Percentiles rank a stretch among this genome's conserved stretches.
Evolutionary conservation across 495 filamentous ascomycete species (phyloP).

Genomic region (Filosporella fistucella): DNA sequence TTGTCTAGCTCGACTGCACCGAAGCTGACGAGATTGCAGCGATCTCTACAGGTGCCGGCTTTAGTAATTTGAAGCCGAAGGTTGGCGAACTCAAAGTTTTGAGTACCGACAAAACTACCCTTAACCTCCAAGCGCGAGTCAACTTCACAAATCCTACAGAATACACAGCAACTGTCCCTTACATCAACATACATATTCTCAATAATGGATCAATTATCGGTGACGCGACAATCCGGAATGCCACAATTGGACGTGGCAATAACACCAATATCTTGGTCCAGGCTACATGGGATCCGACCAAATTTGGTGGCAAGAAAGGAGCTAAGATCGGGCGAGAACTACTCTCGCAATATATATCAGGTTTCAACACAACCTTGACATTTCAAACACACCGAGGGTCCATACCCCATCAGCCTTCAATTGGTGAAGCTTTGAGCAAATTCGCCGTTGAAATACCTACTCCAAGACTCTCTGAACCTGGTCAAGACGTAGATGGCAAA

Average conservation of each 20-base stretch:
- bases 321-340: conserved; percentile 61
- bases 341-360: conserved; percentile 82
- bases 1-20: conserved; percentile 15
- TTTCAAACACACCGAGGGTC: conserved; percentile 62
- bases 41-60: conserved; percentile 30
- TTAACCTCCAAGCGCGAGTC: conserved; percentile 62
- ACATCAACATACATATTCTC: conserved; percentile 66
- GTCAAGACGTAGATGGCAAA: conserved; percentile 34
- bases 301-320: conserved; percentile 53
- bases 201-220: conserved; percentile 72
- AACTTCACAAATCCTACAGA: conserved; percentile 88
- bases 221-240: conserved; percentile 58
- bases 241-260: conserved; percentile 58
- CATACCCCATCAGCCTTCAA: conserved; percentile 66
- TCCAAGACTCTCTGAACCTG: conserved; percentile 51
- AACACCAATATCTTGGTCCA: conserved; percentile 68
- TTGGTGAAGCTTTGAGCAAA: conserved; percentile 67
- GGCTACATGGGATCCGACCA: conserved; percentile 68
- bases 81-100: conserved; percentile 61
- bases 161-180: conserved; percentile 77
- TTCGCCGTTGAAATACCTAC: conserved; percentile 64
- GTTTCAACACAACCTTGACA: conserved; percentile 74
- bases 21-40: conserved; percentile 28
- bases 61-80: conserved; percentile 45
- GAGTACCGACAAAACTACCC: conserved; percentile 60